Conservation (phyloP, 306 rosid genomes). For the Prunus mongolica region DNA sequence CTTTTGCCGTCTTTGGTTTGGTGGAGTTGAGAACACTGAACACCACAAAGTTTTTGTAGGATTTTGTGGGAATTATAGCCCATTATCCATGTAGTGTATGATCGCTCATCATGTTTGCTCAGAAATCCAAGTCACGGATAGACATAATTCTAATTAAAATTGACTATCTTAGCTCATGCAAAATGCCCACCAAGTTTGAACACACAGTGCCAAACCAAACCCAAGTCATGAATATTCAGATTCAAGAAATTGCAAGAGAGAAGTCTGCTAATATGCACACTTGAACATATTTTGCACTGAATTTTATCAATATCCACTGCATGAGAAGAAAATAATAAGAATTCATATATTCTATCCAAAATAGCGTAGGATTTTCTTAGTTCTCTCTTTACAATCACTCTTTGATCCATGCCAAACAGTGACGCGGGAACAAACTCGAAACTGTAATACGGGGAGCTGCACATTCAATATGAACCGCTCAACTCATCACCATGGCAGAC, state of each 20-base stretch:
- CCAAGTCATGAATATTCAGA: neutral
- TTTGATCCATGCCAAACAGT: neutral
- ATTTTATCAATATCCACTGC: neutral
- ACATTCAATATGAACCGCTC: constrained; percentile 12
- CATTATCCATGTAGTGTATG: too few species aligned
- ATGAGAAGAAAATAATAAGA: constrained; percentile 2
- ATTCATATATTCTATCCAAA: constrained; percentile 17
- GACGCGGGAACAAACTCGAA: constrained; percentile 11
- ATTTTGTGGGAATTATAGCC: too few species aligned
- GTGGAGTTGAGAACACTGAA: too few species aligned
- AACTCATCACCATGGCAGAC: constrained; percentile 18
- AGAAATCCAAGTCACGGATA: too few species aligned
- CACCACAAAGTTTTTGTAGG: too few species aligned
- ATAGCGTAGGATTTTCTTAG: neutral
- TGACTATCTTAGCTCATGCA: too few species aligned
- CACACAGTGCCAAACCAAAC: neutral
- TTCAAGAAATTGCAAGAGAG: neutral
- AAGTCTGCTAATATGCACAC: neutral
- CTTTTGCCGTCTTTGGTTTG: too few species aligned
- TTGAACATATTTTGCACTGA: neutral
- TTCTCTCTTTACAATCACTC: constrained; percentile 25
- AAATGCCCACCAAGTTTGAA: too few species aligned
- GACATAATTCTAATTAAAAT: too few species aligned
- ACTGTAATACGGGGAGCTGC: constrained; percentile 2
- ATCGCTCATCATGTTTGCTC: too few species aligned